Evolutionary conservation across 1,139 yeast species (phyloP), one percentile per base, ranked within the genome.

Genomic region (Yamadazyma membranifaciens): DNA sequence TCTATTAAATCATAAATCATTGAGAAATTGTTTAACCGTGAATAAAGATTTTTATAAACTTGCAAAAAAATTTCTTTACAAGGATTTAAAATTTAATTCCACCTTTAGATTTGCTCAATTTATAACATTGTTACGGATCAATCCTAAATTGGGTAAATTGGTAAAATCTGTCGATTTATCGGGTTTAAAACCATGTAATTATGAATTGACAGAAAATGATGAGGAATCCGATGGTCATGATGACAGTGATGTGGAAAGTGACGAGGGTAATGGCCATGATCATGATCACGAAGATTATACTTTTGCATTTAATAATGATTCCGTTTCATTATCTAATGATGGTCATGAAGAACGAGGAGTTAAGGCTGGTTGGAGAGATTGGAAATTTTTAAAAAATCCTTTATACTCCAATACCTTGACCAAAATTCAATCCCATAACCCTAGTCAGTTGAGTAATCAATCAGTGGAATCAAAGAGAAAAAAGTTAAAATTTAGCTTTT

Each of bases 321-420:
- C 31, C n/a, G 45, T 51, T n/a, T n/a, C 13, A 27, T 20, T 20
- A 20, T 20, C 24, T 20, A 20, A 20, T 20, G 24, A 20, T 20
- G 24, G 24, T 20, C 5, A 7, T 20, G 24, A 20, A 14, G 24
- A 20, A 14, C 20, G 17, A 7, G 54, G 57, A 30, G 59, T 62
- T 3, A 57, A 68, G 34, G 92, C 95, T 0, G 85, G 92, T 11
- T 87, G 96, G 96, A 73, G 95, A 55, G 96, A 87, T 59, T 57
- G 95, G 95, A 83, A 86, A 52, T 82, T 75, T 51, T 73, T 84
- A 46, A 76, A 75, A 35, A 88, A 84, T 57, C 87, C 91, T 1
- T 57, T 85, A 24, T 85, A 84, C 56, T 56, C 72, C 1, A 54
- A 60, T 10, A 47, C 44, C 30, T 50, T 65, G 31, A 56, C 65